phyloP scores from a whole-genome alignment of 108 stramenopile genomes.

The Discostella pseudostelligera region DNA sequence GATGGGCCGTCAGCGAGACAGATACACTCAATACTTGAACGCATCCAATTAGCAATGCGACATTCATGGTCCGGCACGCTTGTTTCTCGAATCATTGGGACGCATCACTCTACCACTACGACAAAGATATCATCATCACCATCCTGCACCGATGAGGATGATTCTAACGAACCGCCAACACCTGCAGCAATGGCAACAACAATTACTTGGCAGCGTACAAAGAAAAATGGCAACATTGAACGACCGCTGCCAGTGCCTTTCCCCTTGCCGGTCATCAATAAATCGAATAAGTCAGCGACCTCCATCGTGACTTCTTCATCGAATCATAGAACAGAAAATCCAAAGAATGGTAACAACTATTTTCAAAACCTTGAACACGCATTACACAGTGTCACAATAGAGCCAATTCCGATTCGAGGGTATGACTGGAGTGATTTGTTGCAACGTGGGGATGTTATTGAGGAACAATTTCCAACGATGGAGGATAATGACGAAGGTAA shows the following conservation, averaged over 20 bases:
- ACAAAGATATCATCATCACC: background rate
- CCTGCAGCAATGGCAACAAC: conserved; percentile 11
- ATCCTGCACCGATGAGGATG: background rate
- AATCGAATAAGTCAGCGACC: background rate
- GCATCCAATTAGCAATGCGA: conserved; percentile 18
- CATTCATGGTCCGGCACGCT: conserved; percentile 31
- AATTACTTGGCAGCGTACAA: conserved; percentile 25
- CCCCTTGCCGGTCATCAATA: conserved; percentile 31
- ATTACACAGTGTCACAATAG: conserved; percentile 33
- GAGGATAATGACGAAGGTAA: conserved; percentile 3
- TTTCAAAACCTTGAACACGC: conserved; percentile 23
- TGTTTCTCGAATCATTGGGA: conserved; percentile 33
- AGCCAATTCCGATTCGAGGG: conserved; percentile 45
- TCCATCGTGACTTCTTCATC: background rate
- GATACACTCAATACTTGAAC: background rate
- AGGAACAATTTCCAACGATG: conserved; percentile 12
- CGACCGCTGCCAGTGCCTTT: conserved; percentile 39
- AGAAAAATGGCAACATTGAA: conserved; percentile 41
- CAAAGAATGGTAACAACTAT: background rate
- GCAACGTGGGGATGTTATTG: conserved; percentile 36
- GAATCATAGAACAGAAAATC: background rate
- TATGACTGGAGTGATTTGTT: conserved; percentile 41
- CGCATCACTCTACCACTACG: background rate
- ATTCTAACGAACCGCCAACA: background rate
- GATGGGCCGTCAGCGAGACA: background rate